phyloP scores from a whole-genome alignment of 768 basidiomycete genomes.

The Boletus sp. region DNA sequence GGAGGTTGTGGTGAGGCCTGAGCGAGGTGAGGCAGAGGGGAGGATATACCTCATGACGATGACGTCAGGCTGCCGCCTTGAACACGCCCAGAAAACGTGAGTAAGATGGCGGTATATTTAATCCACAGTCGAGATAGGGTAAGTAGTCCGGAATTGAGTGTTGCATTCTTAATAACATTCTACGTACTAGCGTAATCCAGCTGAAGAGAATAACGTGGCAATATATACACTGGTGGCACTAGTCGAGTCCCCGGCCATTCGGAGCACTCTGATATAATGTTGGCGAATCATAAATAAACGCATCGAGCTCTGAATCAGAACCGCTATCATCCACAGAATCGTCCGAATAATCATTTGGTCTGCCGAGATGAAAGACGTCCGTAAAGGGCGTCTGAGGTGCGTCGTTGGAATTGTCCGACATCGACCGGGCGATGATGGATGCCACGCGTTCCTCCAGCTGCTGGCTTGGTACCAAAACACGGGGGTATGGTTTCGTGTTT shows the following conservation, averaged over 20 bases:
- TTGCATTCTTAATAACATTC: not conserved
- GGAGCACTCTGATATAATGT: slow-evolving; percentile 43
- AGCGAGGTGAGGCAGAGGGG: slow-evolving; percentile 13
- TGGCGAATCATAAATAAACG: slow-evolving; percentile 62
- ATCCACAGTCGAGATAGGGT: not conserved
- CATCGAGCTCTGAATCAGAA: slow-evolving; percentile 43
- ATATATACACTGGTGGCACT: not conserved
- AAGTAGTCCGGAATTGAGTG: not conserved
- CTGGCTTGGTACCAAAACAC: slow-evolving; percentile 49
- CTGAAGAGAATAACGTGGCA: not conserved
- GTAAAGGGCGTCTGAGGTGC: slow-evolving; percentile 77
- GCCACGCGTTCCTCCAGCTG: slow-evolving; percentile 76
- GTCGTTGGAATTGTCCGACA: slow-evolving; percentile 46
- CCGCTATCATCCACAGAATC: slow-evolving; percentile 47
- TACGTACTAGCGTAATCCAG: slow-evolving; percentile 4
- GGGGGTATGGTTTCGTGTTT: slow-evolving; percentile 35
- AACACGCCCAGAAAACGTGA: slow-evolving; percentile 16
- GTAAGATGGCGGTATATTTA: not conserved
- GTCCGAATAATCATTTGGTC: slow-evolving; percentile 36
- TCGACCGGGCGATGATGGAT: slow-evolving; percentile 81
- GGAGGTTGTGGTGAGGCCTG: slow-evolving; percentile 17
- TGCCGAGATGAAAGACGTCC: slow-evolving; percentile 67
- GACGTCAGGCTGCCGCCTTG: slow-evolving; percentile 18
- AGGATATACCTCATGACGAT: slow-evolving; percentile 2
- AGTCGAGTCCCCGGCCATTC: slow-evolving; percentile 37